Evolutionary conservation across 2,329 filamentous ascomycete genomes (phyloP), one percentile per base, ranked within the genome.

Genomic region (Alternaria rosae): DNA sequence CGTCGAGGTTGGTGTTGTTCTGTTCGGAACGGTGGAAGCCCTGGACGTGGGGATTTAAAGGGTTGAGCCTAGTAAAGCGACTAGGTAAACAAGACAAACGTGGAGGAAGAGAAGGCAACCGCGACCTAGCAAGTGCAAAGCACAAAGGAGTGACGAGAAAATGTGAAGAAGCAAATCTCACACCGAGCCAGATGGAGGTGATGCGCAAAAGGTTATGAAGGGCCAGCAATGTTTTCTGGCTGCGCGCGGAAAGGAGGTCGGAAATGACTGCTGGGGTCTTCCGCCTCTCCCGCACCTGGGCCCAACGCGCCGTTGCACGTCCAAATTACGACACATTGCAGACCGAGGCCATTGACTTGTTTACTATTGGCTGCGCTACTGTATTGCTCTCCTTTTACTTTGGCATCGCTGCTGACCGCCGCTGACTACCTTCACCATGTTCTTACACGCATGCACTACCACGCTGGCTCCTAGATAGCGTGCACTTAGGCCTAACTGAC

Each of bases 61-160:
- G 50, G 47, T 51, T 64, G 55, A 61, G 63, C 59, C 61, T 58
- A 64, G 62, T 26, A 30, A 26, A 59, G 42, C 23, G 50, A 54
- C 57, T 62, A 64, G 47, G 57, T 62, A 59, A 68, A 67, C 61
- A 67, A 62, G 61, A 44, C 32, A 52, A 62, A 52, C 41, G 66
- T 55, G 52, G 53, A 50, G 54, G 59, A 65, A 69, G 59, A 52
- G 52, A 54, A 45, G 66, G 64, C 70, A 70, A 62, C 68, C 62
- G 62, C 64, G 65, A 76, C 72, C 72, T 57, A 53, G 17, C 44
- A 48, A 41, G 15, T 15, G 54, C 41, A 28, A 47, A 23, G 47
- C 53, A 28, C 42, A 61, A 79, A 79, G 72, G 77, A 79, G 70
- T 54, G 77, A 77, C 76, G 64, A 69, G 66, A 74, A 78, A 56